Base-by-base conservation (phyloP, 1,284 basidiomycete genomes). In the Pseudozyma hubeiensis region DNA sequence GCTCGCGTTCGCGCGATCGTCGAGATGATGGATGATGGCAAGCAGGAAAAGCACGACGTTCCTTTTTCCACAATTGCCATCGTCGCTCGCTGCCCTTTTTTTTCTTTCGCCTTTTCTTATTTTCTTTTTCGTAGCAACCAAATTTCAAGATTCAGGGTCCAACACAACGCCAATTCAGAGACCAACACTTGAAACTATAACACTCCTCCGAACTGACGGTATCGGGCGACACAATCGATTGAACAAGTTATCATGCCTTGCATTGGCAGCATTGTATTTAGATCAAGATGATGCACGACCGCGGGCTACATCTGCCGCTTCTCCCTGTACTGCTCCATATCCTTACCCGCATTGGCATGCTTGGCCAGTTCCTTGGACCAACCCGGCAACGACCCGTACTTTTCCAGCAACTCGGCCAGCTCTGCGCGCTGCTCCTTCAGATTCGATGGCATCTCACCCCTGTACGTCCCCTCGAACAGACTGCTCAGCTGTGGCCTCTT, bases 381-480 rank as follows among this genome's bases (percentile, higher is more conserved):
- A 77, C 91, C 91, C 89, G 91, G 94, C 2, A 87, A 87, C 24
- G 89, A 81, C 0, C 93, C 93, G 77, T 97, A 97, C 85, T 95
- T 96, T 83, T 88, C 89, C 62, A 97, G 80, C 52, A 97, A 86
- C 52, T 87, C 81, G 16, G 88, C 87, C 35, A 97, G 87, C 82
- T 97, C 94, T 61, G 90, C 88, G 58, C 91, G 87, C 85, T 97
- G 94, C 83, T 95, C 93, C 80, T 56, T 69, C 2, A 92, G 92
- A 29, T 89, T 92, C 19, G 71, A 68, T 8, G 76, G 71, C 14
- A 84, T 66, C 4, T 81, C 84, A 11, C 62, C 72, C 7, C 60
- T 46, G 79, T 93, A 97, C 7, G 96, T 90, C 75, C 95, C 93
- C 14, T 89, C 91, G 85, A 97, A 97, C 83, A 97, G 86, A 84